These are phyloP conservation scores for Fraxinus sp. DNA, from an alignment of 305 asterid genomes.

Conservation along the genomic window DNA sequence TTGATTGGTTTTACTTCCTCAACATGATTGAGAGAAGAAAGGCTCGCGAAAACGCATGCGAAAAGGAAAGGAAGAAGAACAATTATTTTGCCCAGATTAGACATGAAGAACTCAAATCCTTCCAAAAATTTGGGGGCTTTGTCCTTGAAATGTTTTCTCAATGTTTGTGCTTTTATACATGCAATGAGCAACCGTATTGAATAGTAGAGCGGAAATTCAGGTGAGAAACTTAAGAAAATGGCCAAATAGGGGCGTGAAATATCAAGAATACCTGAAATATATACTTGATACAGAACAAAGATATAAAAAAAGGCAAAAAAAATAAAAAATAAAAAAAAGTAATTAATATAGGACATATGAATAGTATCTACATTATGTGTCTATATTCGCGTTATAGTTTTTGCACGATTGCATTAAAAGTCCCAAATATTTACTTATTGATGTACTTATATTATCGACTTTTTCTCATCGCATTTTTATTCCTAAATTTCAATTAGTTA, in stretches of 20 bases:
- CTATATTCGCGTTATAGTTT: background rate
- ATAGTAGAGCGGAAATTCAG: background rate
- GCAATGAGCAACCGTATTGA: background rate
- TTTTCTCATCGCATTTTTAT: too few species aligned
- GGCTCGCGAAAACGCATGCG: conserved; percentile 9
- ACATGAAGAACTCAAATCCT: conserved; percentile 24
- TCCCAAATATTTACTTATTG: background rate
- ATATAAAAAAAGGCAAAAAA: too few species aligned
- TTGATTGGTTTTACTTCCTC: background rate
- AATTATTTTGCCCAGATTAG: conserved; percentile 1
- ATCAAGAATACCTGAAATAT: background rate
- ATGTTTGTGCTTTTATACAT: background rate
- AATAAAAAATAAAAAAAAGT: background rate
- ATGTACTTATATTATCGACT: background rate
- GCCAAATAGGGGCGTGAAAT: background rate
- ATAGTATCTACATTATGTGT: background rate
- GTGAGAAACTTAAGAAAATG: background rate
- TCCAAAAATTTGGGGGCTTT: background rate
- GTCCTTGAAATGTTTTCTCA: background rate
- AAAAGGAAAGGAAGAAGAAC: conserved; percentile 27
- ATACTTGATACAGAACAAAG: background rate
- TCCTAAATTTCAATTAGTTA: background rate
- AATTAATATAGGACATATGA: background rate
- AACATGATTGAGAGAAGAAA: background rate
- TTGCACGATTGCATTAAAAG: background rate